Evolutionary conservation across 2,329 filamentous ascomycete species (phyloP).

Genomic region (Orbilia javanica): DNA sequence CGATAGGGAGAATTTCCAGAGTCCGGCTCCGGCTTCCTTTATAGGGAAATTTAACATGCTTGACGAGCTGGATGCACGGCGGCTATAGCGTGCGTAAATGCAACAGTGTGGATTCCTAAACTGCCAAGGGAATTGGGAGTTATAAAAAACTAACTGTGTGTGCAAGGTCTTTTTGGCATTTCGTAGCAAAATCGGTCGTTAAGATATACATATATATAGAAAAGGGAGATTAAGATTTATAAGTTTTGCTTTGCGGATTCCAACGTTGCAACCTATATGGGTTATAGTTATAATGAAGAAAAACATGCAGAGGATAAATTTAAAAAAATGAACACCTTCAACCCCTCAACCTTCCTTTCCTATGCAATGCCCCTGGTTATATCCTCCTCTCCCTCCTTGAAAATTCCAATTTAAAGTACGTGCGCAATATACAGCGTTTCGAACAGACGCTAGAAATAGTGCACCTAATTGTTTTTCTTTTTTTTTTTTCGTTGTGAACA

Average conservation of each 20-base stretch:
- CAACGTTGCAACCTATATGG: neutral
- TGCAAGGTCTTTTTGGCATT: no score
- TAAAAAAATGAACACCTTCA: slow-evolving; percentile 10
- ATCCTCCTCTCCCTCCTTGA: slow-evolving; percentile 44
- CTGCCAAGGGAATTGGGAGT: no score
- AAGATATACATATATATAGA: neutral
- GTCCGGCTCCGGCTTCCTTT: no score
- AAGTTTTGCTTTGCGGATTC: neutral
- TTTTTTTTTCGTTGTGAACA: slow-evolving; percentile 29
- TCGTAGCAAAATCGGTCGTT: no score
- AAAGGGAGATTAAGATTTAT: neutral
- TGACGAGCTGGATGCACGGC: no score
- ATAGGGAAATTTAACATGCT: no score
- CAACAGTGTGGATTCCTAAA: no score
- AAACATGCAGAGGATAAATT: neutral
- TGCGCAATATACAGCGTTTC: neutral
- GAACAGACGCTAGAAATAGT: slow-evolving; percentile 17
- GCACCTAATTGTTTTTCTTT: slow-evolving; percentile 12
- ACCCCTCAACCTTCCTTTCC: neutral
- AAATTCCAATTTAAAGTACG: slow-evolving; percentile 9
- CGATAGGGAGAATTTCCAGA: no score
- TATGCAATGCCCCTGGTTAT: slow-evolving; percentile 4
- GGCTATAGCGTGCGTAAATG: no score
- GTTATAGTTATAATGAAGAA: neutral
- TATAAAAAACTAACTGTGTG: no score